These are phyloP conservation scores for Periconia sp. DNA, from an alignment of 2,329 filamentous ascomycete genomes.

Conservation along the genomic window DNA sequence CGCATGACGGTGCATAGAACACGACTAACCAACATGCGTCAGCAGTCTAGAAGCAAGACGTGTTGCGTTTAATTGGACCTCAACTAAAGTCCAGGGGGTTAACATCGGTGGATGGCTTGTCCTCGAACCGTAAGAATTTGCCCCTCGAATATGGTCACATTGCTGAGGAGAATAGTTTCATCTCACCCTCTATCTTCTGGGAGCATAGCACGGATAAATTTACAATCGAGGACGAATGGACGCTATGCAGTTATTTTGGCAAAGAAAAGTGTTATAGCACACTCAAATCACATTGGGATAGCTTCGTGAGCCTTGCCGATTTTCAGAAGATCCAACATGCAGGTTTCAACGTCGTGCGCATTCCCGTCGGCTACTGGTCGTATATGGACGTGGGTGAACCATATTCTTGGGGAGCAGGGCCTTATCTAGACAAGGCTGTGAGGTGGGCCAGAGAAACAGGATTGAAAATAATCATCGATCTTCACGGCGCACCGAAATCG, in stretches of 20 bases:
- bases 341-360: constrained; percentile 62
- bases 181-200: constrained; percentile 59
- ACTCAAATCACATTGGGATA: constrained; percentile 55
- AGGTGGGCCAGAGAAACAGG: constrained; percentile 57
- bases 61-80: constrained; percentile 46
- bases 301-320: constrained; percentile 52
- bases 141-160: background rate
- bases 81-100: constrained; percentile 42
- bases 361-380: constrained; percentile 64
- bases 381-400: constrained; percentile 47
- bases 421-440: constrained; percentile 58
- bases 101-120: constrained; percentile 41
- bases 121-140: constrained; percentile 26
- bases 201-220: constrained; percentile 27
- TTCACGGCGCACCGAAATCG: constrained; percentile 55
- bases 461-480: constrained; percentile 59
- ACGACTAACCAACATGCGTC: background rate
- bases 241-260: constrained; percentile 53
- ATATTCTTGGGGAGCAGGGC: constrained; percentile 55
- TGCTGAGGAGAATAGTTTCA: constrained; percentile 44
- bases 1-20: background rate
- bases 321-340: constrained; percentile 58
- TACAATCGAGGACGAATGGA: constrained; percentile 54
- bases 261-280: constrained; percentile 44
- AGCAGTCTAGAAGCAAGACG: constrained; percentile 9